phyloP scores from a whole-genome alignment of 768 basidiomycete genomes.

The Tremella yokohamensis region DNA sequence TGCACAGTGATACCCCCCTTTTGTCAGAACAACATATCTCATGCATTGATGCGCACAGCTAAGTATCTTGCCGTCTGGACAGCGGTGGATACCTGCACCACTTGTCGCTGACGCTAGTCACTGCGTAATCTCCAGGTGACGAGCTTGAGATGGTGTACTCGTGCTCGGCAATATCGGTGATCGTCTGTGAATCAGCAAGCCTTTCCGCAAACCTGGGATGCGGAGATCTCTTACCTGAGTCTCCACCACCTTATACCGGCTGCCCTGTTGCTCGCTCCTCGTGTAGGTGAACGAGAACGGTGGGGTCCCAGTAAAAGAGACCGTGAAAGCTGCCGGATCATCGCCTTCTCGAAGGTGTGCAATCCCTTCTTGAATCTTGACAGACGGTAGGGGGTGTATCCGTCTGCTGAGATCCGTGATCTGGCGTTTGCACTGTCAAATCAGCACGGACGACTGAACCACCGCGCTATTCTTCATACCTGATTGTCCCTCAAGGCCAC shows the following conservation, averaged over 20 bases:
- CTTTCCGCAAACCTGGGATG: not conserved
- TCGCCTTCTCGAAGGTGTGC: conserved; percentile 92
- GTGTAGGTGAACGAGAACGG: conserved; percentile 76
- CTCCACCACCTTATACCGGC: conserved; percentile 45
- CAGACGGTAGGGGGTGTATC: conserved; percentile 80
- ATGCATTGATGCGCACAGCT: conserved; percentile 4
- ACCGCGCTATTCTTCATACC: conserved; percentile 56
- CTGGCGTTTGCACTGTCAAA: conserved; percentile 57
- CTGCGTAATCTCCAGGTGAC: conserved; percentile 67
- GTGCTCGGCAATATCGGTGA: conserved; percentile 55
- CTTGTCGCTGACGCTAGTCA: conserved; percentile 83
- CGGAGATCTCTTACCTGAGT: conserved; percentile 39
- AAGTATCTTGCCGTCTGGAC: conserved; percentile 1
- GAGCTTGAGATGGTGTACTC: conserved; percentile 91
- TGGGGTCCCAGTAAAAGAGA: conserved; percentile 82
- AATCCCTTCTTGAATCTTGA: conserved; percentile 81
- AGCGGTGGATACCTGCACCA: conserved; percentile 83
- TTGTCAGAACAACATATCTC: not conserved
- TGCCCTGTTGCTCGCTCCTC: conserved; percentile 24
- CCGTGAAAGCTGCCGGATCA: conserved; percentile 79
- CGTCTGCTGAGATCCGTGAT: conserved; percentile 69
- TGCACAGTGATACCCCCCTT: not conserved
- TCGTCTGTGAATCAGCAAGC: conserved; percentile 30
- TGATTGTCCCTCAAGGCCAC: conserved; percentile 87
- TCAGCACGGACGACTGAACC: conserved; percentile 3